Percentiles rank a stretch among this genome's conserved stretches.
These are phyloP conservation scores for Plasmodium knowlesi DNA, from an alignment of 169 alveolate genomes.

Conservation along the genomic window DNA sequence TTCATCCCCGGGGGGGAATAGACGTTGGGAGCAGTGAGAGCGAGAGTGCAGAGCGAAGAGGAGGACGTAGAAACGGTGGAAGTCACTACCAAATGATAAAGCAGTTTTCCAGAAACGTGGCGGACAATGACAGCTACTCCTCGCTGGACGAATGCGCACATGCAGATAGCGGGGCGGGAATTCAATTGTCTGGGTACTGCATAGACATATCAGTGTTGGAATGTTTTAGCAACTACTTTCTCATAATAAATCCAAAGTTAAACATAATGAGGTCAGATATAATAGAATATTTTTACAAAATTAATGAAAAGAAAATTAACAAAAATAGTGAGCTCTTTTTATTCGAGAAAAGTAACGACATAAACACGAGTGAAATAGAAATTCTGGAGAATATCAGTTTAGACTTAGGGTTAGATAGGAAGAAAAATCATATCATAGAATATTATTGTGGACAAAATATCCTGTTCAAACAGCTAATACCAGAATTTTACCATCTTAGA, in stretches of 20 bases:
- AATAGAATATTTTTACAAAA: conserved; percentile 74
- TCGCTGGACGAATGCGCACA: conserved; percentile 58
- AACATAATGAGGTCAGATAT: conserved; percentile 71
- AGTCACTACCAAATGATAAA: background rate
- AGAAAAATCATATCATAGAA: conserved; percentile 56
- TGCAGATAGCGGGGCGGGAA: background rate
- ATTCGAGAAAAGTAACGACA: conserved; percentile 71
- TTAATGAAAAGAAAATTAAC: conserved; percentile 60
- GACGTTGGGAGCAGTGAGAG: background rate
- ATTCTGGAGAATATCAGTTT: conserved; percentile 67
- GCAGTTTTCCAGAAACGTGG: background rate
- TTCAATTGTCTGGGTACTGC: conserved; percentile 67
- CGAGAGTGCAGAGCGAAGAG: background rate
- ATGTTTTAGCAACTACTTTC: conserved; percentile 67
- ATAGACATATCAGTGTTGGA: conserved; percentile 72
- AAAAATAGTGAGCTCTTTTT: conserved; percentile 60
- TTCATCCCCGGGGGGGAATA: background rate
- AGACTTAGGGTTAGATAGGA: conserved; percentile 70
- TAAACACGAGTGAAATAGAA: conserved; percentile 71
- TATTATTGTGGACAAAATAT: conserved; percentile 69
- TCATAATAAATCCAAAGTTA: conserved; percentile 62
- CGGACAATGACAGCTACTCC: conserved; percentile 35
- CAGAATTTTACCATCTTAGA: conserved; percentile 74
- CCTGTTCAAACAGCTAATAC: conserved; percentile 55
- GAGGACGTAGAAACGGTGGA: background rate